A percentile compares a stretch with the other conserved stretches of the same genome.
Conservation (phyloP, 2,329 filamentous ascomycete species). For the Amauroascus verrucosus region DNA sequence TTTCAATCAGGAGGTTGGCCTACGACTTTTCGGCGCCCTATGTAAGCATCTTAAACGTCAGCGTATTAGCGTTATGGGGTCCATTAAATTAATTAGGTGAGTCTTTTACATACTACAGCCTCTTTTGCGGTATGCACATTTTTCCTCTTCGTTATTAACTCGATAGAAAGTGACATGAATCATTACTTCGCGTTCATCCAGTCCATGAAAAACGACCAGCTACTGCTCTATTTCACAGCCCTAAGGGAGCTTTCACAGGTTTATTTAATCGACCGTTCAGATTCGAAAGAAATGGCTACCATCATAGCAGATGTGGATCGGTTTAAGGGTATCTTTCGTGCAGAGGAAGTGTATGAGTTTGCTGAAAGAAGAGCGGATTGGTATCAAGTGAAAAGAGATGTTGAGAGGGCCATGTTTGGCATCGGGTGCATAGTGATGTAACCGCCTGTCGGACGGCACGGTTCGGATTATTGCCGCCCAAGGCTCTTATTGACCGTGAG, state of each 20-base stretch:
- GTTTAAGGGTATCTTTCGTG: slow-evolving; percentile 84
- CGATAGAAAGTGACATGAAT: slow-evolving; percentile 69
- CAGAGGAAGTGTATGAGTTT: slow-evolving; percentile 96
- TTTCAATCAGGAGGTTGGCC: slow-evolving; percentile 93
- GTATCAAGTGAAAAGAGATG: slow-evolving; percentile 77
- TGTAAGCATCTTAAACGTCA: slow-evolving; percentile 98
- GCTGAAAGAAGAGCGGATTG: slow-evolving; percentile 89
- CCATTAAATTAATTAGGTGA: slow-evolving; percentile 73
- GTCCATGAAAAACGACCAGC: slow-evolving; percentile 68
- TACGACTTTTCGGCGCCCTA: slow-evolving; percentile 79
- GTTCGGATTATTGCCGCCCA: too few relatives aligned
- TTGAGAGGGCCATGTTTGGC: slow-evolving; percentile 96
- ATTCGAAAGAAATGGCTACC: slow-evolving; percentile 88
- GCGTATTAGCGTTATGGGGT: slow-evolving; percentile 77
- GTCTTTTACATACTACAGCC: too few relatives aligned
- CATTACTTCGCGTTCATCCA: slow-evolving; percentile 79
- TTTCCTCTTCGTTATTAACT: not conserved
- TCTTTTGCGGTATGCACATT: too few relatives aligned
- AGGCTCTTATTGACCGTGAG: too few relatives aligned
- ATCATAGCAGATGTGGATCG: slow-evolving; percentile 87
- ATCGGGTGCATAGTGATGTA: slow-evolving; percentile 82
- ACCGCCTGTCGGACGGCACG: slow-evolving; percentile 21
- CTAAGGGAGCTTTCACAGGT: slow-evolving; percentile 89
- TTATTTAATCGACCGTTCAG: slow-evolving; percentile 74
- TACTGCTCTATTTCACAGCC: slow-evolving; percentile 83